Percentiles rank a stretch among this genome's conserved stretches.
These are phyloP conservation scores for Xylariaceae sp. DNA, from an alignment of 2,329 filamentous ascomycete species.

Conservation along the genomic window DNA sequence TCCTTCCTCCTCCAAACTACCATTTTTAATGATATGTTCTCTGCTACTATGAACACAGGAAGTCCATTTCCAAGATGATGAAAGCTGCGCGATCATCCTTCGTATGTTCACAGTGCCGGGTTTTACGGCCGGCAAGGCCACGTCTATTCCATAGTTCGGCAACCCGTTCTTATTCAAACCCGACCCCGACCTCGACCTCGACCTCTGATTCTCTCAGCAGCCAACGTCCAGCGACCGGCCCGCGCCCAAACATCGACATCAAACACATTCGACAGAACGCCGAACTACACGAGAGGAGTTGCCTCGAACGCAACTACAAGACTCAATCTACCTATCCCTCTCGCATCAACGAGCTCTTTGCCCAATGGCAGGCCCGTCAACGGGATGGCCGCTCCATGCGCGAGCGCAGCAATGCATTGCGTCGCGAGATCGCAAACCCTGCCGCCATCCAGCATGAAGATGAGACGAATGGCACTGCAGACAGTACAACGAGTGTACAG, in stretches of 20 bases:
- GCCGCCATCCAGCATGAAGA: conserved; percentile 40
- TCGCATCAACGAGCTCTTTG: conserved; percentile 52
- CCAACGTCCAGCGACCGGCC: conserved; percentile 63
- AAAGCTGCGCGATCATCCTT: conserved; percentile 16
- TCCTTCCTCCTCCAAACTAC: no score
- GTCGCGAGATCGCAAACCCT: conserved; percentile 52
- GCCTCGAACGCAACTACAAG: conserved; percentile 77
- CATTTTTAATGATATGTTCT: no score
- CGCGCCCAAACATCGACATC: conserved; percentile 75
- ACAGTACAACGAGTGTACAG: conserved; percentile 1
- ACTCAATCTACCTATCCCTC: conserved; percentile 49
- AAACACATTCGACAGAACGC: conserved; percentile 87
- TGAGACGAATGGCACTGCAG: conserved; percentile 28
- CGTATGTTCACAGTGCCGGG: conserved; percentile 23
- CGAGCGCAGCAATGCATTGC: conserved; percentile 62
- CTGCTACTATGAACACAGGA: no score
- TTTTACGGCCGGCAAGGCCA: conserved; percentile 9
- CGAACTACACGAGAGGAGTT: conserved; percentile 76
- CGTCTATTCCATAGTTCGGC: conserved; percentile 14
- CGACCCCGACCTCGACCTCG: conserved; percentile 1
- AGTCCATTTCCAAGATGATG: conserved; percentile 16
- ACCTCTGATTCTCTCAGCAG: conserved; percentile 3
- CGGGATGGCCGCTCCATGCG: conserved; percentile 56
- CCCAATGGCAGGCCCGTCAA: conserved; percentile 58
- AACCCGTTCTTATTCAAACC: conserved; percentile 15